Evolutionary conservation across 1,284 basidiomycete species (phyloP).

Genomic region (Puccinia triticina): DNA sequence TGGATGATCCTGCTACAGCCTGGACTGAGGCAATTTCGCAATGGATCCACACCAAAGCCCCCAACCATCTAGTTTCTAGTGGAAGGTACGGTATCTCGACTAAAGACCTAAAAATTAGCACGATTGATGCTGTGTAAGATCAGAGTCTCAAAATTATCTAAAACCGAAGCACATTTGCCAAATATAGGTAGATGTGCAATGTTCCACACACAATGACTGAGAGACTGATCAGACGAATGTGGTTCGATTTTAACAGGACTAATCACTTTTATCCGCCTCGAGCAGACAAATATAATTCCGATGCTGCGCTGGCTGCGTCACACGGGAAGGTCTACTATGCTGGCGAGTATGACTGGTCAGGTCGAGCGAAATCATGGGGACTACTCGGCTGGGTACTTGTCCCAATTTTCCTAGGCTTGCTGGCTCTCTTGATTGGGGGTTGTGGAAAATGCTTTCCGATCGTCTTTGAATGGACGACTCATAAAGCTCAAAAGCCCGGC

Average conservation of each 20-base stretch:
- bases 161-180: background rate
- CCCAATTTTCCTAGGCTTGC: constrained; percentile 34
- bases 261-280: constrained; percentile 55
- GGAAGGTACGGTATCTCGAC: constrained; percentile 38
- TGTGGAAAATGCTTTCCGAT: constrained; percentile 34
- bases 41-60: constrained; percentile 60
- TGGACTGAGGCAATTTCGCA: constrained; percentile 60
- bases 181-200: constrained; percentile 53
- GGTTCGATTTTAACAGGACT: constrained; percentile 48
- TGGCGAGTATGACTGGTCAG: constrained; percentile 58
- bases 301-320: constrained; percentile 52
- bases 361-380: constrained; percentile 25
- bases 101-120: constrained; percentile 33
- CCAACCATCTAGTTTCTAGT: constrained; percentile 58
- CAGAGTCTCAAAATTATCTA: constrained; percentile 23
- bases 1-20: constrained; percentile 57
- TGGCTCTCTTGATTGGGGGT: constrained; percentile 20
- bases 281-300: constrained; percentile 46
- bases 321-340: constrained; percentile 56
- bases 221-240: background rate
- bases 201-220: constrained; percentile 49
- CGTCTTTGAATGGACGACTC: background rate
- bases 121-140: too few species aligned
- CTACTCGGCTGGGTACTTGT: constrained; percentile 33
- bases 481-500: constrained; percentile 18